Evolutionary conservation across 2,329 filamentous ascomycete species (phyloP).

Genomic region (Seiridium cupressi): DNA sequence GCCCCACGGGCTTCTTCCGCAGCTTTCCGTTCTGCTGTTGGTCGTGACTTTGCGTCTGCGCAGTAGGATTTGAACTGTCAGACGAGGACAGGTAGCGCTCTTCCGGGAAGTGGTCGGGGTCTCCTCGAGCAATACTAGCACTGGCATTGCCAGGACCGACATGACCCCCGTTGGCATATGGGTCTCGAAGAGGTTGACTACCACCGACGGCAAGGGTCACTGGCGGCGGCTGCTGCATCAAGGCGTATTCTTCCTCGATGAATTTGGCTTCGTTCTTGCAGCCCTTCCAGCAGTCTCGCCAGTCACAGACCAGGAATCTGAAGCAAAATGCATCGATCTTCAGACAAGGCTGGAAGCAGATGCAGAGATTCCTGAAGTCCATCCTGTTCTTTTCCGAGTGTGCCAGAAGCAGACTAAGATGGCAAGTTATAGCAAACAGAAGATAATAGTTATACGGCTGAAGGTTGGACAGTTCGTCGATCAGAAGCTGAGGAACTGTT

Average conservation of each 20-base stretch:
- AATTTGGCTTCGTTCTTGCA: conserved; percentile 86
- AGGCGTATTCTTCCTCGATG: conserved; percentile 65
- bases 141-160: conserved; percentile 17
- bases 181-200: not conserved
- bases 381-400: conserved; percentile 97
- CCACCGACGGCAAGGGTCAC: conserved; percentile 36
- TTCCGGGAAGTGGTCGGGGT: conserved; percentile 27
- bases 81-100: conserved; percentile 64
- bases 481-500: conserved; percentile 77
- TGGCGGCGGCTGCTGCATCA: conserved; percentile 58
- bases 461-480: conserved; percentile 90
- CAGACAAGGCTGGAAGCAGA: conserved; percentile 96
- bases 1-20: conserved; percentile 44
- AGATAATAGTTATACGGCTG: conserved; percentile 97
- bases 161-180: conserved; percentile 7
- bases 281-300: conserved; percentile 95
- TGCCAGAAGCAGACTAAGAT: conserved; percentile 85
- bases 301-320: conserved; percentile 91
- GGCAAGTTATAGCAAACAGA: conserved; percentile 94
- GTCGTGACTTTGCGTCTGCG: conserved; percentile 18
- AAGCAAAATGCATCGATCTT: conserved; percentile 95
- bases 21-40: conserved; percentile 30
- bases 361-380: conserved; percentile 93
- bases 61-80: conserved; percentile 58
- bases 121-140: conserved; percentile 23